These are phyloP conservation scores for Polygonum maritimum DNA, from an alignment of 148 eudicot genomes.

Conservation along the genomic window DNA sequence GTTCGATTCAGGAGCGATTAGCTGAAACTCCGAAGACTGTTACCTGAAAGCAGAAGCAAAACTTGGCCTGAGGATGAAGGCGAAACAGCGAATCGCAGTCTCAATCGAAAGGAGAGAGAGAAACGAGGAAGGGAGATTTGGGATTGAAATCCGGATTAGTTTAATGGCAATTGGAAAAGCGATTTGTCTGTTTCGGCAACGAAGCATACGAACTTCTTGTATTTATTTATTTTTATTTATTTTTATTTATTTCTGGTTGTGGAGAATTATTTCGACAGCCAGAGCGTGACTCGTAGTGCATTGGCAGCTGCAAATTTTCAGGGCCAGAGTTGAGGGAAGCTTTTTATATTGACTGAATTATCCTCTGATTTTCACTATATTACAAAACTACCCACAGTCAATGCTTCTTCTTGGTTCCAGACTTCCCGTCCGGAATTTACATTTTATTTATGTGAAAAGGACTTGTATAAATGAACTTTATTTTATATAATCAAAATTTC, in stretches of 20 bases:
- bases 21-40: not conserved
- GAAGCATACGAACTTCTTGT: not conserved
- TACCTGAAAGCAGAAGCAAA: slow-evolving; percentile 2
- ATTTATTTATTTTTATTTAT: not conserved
- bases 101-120: not conserved
- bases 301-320: not conserved
- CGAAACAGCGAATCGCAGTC: not conserved
- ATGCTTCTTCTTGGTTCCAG: not conserved
- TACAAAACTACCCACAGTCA: not conserved
- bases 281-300: not conserved
- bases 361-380: not conserved
- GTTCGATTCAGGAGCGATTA: slow-evolving; percentile 2
- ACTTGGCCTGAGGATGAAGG: not conserved
- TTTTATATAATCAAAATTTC: no score
- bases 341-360: not conserved
- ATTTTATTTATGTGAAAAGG: not conserved
- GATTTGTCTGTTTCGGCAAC: slow-evolving; percentile 9
- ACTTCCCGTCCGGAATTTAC: not conserved
- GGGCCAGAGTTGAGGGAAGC: not conserved
- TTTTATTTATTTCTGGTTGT: not conserved
- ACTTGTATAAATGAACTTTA: not conserved
- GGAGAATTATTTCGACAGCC: not conserved
- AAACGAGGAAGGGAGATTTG: not conserved
- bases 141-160: slow-evolving; percentile 1
- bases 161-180: not conserved